Evolutionary conservation across 805 yeast genomes (phyloP).

Genomic region (Cyberlindnera maclurae): DNA sequence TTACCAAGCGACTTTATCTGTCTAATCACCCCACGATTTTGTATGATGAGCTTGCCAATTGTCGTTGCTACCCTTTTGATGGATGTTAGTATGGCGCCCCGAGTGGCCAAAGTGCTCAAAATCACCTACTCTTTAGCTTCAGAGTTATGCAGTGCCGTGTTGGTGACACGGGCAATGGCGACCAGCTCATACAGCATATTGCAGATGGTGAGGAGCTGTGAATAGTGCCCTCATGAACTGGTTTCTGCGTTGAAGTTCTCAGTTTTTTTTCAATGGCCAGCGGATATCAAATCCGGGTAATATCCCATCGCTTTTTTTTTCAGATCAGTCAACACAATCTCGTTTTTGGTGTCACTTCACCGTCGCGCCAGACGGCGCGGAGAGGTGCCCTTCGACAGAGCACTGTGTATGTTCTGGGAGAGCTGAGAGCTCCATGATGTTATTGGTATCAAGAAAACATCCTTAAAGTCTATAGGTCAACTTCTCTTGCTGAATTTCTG

Average conservation of each 20-base stretch:
- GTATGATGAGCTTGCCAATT: conserved; percentile 73
- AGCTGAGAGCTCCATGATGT: too few species aligned
- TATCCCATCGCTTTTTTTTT: too few species aligned
- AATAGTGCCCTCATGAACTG: background rate
- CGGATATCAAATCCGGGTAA: background rate
- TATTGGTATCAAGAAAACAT: too few species aligned
- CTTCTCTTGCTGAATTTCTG: too few species aligned
- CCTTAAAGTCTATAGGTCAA: too few species aligned
- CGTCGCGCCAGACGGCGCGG: too few species aligned
- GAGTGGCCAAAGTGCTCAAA: background rate
- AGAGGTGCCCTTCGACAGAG: too few species aligned
- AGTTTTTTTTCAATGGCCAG: background rate
- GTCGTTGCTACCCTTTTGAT: conserved; percentile 40
- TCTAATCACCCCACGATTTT: conserved; percentile 92
- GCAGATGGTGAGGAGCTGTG: background rate
- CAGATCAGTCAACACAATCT: too few species aligned
- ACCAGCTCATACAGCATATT: conserved; percentile 82
- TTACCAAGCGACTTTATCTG: conserved; percentile 74
- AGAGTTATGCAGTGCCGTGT: conserved; percentile 41
- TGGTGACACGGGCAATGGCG: conserved; percentile 78
- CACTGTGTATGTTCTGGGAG: too few species aligned
- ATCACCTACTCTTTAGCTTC: conserved; percentile 43
- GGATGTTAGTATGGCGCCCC: background rate
- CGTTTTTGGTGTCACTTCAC: too few species aligned
- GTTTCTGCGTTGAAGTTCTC: background rate